Evolutionary conservation across 2,329 filamentous ascomycete genomes (phyloP), one percentile per base, ranked within the genome.

Genomic region (Clonostachys rhizophaga): DNA sequence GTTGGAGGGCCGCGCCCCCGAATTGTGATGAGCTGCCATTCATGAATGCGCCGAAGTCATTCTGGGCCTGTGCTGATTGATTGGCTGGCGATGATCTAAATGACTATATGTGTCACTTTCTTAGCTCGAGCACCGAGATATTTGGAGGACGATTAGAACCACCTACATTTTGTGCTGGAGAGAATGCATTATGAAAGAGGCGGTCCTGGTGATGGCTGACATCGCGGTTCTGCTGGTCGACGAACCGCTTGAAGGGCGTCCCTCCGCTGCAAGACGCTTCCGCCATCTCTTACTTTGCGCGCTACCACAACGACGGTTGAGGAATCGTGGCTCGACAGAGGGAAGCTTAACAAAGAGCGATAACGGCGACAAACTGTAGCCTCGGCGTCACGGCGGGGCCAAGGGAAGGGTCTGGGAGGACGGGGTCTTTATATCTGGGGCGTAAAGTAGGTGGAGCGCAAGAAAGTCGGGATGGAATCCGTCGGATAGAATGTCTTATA

Each of bases 221-320:
- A 54, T 72, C 68, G 41, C 64, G 63, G n/a, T 60, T 58, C 44
- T 72, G 68, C 37, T 72, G 68, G 9, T 72, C 67, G 17, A 68
- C 55, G 40, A 72, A 60, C 12, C 62, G 65, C 59, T 72, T 72
- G 47, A 72, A 71, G 35, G 70, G 68, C 43, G 66, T 67, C 3
- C 62, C 60, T 34, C 68, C 69, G 50, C 68, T 68, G 51, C 70
- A 72, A 10, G 68, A 68, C 47, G 62, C 61, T 45, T 71, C 68
- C 36, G 67, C 62, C 69, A 72, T 72, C 46, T 30, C 24, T 30
- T 10, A 30, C 24, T 30, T 4, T 24, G 43, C 16, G 18, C 34
- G 40, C 24, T 30, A 10, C 24, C 24, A 30, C 24, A 30, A 9
- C 24, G 24, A 30, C 24, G 9, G 24, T 30, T 30, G 49, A 49